These are phyloP conservation scores for Botryotinia convoluta DNA, from an alignment of 2,329 filamentous ascomycete genomes.

Conservation along the genomic window DNA sequence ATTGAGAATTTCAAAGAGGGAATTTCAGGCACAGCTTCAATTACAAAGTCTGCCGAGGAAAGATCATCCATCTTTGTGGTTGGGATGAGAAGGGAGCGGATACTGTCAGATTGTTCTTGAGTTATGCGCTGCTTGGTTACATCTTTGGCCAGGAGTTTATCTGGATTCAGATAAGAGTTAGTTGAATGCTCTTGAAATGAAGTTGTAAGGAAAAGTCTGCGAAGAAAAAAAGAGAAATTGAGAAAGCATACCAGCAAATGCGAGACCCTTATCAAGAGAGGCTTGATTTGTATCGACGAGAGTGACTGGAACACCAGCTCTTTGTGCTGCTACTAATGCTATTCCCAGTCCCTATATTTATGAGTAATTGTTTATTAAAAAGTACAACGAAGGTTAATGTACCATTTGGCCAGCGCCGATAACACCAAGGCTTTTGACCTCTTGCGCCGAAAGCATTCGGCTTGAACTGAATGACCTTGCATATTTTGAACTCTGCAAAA, in stretches of 20 bases:
- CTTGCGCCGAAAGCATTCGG: conserved; percentile 56
- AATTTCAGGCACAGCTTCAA: conserved; percentile 95
- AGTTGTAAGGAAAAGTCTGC: background rate
- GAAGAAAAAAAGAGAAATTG: background rate
- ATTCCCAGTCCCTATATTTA: conserved; percentile 79
- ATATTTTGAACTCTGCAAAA: conserved; percentile 30
- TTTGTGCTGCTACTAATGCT: conserved; percentile 86
- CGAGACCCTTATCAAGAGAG: conserved; percentile 82
- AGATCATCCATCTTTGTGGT: conserved; percentile 75
- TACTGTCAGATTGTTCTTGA: conserved; percentile 72
- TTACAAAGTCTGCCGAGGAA: conserved; percentile 87
- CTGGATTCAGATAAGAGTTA: conserved; percentile 43
- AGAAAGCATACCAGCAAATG: conserved; percentile 70
- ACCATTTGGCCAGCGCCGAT: conserved; percentile 97
- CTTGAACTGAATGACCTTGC: conserved; percentile 67
- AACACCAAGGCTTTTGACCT: conserved; percentile 86
- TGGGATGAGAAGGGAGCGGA: conserved; percentile 65
- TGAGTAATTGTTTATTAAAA: background rate
- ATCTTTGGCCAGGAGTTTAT: conserved; percentile 92
- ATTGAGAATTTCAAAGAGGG: conserved; percentile 83
- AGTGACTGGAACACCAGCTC: conserved; percentile 77
- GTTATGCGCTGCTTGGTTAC: conserved; percentile 84
- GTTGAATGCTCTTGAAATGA: background rate
- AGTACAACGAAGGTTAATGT: conserved; percentile 25
- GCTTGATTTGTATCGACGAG: conserved; percentile 81